These are phyloP conservation scores for Penicillium sp. DNA, from an alignment of 2,329 filamentous ascomycete genomes.

Conservation along the genomic window DNA sequence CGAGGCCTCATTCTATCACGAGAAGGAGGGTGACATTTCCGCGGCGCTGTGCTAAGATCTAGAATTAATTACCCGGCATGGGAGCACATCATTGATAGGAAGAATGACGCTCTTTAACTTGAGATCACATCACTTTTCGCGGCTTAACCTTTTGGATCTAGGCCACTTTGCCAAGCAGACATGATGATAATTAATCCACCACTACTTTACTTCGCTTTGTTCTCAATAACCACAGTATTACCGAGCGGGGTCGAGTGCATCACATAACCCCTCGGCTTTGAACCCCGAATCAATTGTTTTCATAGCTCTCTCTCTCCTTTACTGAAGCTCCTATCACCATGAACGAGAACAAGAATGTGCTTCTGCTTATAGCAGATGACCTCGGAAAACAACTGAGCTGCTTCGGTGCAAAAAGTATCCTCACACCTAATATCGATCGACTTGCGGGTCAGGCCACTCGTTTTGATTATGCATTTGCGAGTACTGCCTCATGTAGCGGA, in stretches of 20 bases:
- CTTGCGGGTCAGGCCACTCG: slow-evolving; percentile 40
- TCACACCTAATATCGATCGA: slow-evolving; percentile 45
- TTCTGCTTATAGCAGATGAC: slow-evolving; percentile 48
- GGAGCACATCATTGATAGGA: background rate
- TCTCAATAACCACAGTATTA: background rate
- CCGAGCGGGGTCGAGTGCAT: background rate
- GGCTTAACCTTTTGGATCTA: background rate
- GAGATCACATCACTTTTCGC: background rate
- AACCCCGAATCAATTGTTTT: background rate
- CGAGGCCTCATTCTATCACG: too few relatives aligned
- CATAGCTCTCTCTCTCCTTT: background rate
- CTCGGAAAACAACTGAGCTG: slow-evolving; percentile 41
- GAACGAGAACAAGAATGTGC: slow-evolving; percentile 32
- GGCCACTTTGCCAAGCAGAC: background rate
- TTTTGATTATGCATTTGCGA: slow-evolving; percentile 35
- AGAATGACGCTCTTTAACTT: background rate
- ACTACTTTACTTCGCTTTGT: background rate
- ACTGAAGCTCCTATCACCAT: background rate
- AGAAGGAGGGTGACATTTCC: background rate
- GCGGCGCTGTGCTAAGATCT: background rate
- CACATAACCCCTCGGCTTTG: background rate
- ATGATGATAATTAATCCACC: background rate
- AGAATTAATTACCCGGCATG: background rate
- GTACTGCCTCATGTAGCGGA: slow-evolving; percentile 49
- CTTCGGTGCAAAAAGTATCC: slow-evolving; percentile 28